phyloP scores from a whole-genome alignment of 768 basidiomycete genomes.

The Boletus bicolor region DNA sequence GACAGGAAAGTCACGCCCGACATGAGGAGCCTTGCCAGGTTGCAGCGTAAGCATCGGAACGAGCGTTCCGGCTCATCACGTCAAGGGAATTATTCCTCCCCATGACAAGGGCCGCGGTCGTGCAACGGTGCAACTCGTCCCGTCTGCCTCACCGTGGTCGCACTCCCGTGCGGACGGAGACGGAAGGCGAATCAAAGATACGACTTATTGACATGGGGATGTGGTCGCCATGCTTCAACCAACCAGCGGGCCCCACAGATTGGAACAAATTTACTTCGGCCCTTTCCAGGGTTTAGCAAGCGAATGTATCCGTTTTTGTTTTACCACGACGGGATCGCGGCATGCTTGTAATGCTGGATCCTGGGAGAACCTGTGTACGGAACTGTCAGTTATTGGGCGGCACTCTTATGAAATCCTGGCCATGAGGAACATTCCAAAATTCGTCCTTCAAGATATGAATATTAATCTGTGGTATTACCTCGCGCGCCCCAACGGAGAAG shows the following conservation, averaged over 20 bases:
- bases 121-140: neutral
- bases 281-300: neutral
- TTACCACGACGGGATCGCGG: constrained; percentile 14
- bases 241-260: constrained; percentile 3
- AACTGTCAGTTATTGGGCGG: constrained; percentile 4
- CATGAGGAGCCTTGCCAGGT: neutral
- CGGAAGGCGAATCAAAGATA: constrained; percentile 9
- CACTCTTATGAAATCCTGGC: constrained; percentile 2
- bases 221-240: constrained; percentile 3
- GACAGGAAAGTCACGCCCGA: constrained; percentile 15
- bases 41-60: constrained; percentile 6
- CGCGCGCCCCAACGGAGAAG: neutral
- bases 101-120: neutral
- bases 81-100: neutral
- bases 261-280: neutral
- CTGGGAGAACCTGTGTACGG: constrained; percentile 5
- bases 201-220: constrained; percentile 18
- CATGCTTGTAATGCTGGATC: neutral
- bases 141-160: constrained; percentile 14
- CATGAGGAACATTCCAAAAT: constrained; percentile 10
- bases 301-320: constrained; percentile 1
- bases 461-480: constrained; percentile 1
- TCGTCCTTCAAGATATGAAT: neutral
- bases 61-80: constrained; percentile 12
- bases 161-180: constrained; percentile 10